A percentile compares a stretch with the other conserved stretches of the same genome.
phyloP scores from a whole-genome alignment of 805 yeast species.

The Saccharomycopsis amapae region DNA sequence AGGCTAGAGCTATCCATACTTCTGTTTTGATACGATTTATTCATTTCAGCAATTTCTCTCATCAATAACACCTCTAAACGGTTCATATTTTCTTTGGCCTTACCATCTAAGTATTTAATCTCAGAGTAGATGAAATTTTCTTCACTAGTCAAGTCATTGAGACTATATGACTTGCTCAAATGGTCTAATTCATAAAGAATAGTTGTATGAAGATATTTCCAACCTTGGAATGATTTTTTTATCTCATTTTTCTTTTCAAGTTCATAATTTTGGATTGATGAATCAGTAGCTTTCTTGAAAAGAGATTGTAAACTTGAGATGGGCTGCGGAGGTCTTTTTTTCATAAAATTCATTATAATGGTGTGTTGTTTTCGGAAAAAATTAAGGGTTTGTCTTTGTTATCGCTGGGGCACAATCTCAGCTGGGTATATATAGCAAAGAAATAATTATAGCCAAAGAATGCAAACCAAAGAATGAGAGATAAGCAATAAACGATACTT shows the following conservation, averaged over 20 bases:
- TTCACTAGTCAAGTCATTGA: slow-evolving; percentile 10
- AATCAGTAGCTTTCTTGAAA: slow-evolving; percentile 56
- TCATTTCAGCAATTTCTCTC: slow-evolving; percentile 13
- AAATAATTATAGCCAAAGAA: too few relatives aligned
- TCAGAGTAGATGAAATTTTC: slow-evolving; percentile 15
- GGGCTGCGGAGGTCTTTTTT: slow-evolving; percentile 55
- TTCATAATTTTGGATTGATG: slow-evolving; percentile 48
- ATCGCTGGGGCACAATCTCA: too few relatives aligned
- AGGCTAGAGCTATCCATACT: not conserved
- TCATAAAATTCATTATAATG: slow-evolving; percentile 46
- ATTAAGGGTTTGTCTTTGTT: too few relatives aligned
- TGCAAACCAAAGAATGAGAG: too few relatives aligned
- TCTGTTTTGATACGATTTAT: slow-evolving; percentile 1
- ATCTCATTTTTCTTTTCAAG: slow-evolving; percentile 48
- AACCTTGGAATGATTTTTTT: slow-evolving; percentile 57
- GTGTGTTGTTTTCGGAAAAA: too few relatives aligned
- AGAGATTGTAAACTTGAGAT: slow-evolving; percentile 52
- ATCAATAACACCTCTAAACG: slow-evolving; percentile 15
- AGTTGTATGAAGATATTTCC: slow-evolving; percentile 65
- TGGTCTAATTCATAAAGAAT: slow-evolving; percentile 48
- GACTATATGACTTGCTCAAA: slow-evolving; percentile 35
- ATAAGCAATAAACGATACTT: too few relatives aligned
- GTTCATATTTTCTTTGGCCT: slow-evolving; percentile 16
- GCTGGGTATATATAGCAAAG: too few relatives aligned
- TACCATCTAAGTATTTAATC: slow-evolving; percentile 12